These are phyloP conservation scores for Gillenia trifoliata DNA, from an alignment of 306 rosid genomes.

Conservation along the genomic window DNA sequence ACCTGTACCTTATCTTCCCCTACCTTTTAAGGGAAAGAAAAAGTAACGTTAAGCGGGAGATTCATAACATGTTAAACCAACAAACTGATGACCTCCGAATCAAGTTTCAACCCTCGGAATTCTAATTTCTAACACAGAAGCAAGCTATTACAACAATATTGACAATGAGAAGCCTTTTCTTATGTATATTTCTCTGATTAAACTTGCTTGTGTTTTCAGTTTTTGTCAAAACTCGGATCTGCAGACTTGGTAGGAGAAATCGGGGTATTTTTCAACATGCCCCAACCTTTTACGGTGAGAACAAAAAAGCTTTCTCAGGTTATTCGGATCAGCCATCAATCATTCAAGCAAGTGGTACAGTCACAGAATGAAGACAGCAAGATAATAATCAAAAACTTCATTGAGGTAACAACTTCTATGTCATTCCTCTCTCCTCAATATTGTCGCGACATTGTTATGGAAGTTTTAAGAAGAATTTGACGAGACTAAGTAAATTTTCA, in stretches of 20 bases:
- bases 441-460: not conserved
- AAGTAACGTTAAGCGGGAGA: not conserved
- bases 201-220: slow-evolving; percentile 35
- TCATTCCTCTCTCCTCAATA: not conserved
- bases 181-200: slow-evolving; percentile 6
- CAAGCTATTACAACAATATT: not conserved
- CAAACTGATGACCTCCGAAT: not conserved
- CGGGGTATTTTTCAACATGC: slow-evolving; percentile 67
- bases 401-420: slow-evolving; percentile 42
- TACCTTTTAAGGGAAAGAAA: not conserved
- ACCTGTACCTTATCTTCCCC: not conserved
- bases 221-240: slow-evolving; percentile 55
- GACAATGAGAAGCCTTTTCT: not conserved
- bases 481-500: not conserved
- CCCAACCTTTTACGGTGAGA: slow-evolving; percentile 86
- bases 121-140: not conserved
- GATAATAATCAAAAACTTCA: slow-evolving; percentile 53
- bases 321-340: slow-evolving; percentile 58
- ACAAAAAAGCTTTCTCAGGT: slow-evolving; percentile 73
- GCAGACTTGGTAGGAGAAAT: slow-evolving; percentile 75
- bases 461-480: not conserved
- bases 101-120: not conserved
- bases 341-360: slow-evolving; percentile 76
- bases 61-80: not conserved
- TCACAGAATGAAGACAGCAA: slow-evolving; percentile 59